These are phyloP conservation scores for Colletotrichum plurivorum DNA, from an alignment of 2,329 filamentous ascomycete species.

Conservation along the genomic window DNA sequence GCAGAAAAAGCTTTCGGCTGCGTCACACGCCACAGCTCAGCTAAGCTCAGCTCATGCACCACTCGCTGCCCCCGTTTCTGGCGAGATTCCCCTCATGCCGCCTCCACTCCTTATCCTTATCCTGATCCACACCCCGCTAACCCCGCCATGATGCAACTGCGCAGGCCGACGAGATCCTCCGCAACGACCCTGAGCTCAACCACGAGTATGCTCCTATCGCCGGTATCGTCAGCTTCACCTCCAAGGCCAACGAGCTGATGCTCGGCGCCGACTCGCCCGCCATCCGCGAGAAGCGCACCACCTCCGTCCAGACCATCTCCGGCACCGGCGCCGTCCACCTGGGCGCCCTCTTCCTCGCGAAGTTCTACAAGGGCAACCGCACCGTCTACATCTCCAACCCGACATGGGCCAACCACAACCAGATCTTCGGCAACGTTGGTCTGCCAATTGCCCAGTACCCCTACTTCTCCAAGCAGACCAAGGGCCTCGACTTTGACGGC, in stretches of 20 bases:
- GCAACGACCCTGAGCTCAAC: constrained; percentile 90
- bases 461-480: constrained; percentile 92
- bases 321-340: constrained; percentile 96
- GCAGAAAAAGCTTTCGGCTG: constrained; percentile 18
- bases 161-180: constrained; percentile 91
- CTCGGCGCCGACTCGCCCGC: constrained; percentile 86
- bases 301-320: constrained; percentile 94
- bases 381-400: constrained; percentile 93
- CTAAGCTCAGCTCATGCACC: constrained; percentile 1
- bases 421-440: constrained; percentile 95
- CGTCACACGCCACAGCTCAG: constrained; percentile 20
- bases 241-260: constrained; percentile 91
- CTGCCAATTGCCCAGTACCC: constrained; percentile 87
- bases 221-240: constrained; percentile 87
- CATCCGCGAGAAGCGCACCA: constrained; percentile 83
- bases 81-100: constrained; percentile 22
- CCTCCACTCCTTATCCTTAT: constrained; percentile 9
- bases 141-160: constrained; percentile 41
- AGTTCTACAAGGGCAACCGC: constrained; percentile 85
- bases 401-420: constrained; percentile 99
- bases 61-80: constrained; percentile 1
- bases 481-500: constrained; percentile 91
- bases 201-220: constrained; percentile 99
- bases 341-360: constrained; percentile 92
- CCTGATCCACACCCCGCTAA: constrained; percentile 34